Percentiles rank a stretch among this genome's conserved stretches.
Evolutionary conservation across 108 stramenopile species (phyloP).

Genomic region (Fistulifera pelliculosa): DNA sequence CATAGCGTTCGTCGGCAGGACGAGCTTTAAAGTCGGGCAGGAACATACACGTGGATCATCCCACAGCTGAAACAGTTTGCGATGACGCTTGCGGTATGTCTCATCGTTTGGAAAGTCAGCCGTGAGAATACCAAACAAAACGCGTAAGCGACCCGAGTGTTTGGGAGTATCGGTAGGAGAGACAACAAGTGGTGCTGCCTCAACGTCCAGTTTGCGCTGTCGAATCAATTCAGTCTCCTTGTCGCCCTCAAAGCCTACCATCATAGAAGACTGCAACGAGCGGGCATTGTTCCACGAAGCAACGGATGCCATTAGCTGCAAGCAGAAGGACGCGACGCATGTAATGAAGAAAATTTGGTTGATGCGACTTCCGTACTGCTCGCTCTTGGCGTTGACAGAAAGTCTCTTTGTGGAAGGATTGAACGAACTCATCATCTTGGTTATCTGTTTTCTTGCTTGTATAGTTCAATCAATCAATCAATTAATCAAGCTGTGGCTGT

Average conservation of each 20-base stretch:
- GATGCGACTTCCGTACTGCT: neutral
- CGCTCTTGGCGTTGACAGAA: too few relatives aligned
- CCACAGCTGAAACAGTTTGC: constrained; percentile 33
- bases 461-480: too few relatives aligned
- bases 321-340: constrained; percentile 1
- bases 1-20: neutral
- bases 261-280: neutral
- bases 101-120: constrained; percentile 23
- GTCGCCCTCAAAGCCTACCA: neutral
- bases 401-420: too few relatives aligned
- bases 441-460: too few relatives aligned
- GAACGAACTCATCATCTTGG: too few relatives aligned
- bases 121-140: constrained; percentile 43
- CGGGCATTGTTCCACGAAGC: constrained; percentile 1
- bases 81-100: constrained; percentile 30
- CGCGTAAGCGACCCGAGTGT: neutral
- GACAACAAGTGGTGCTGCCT: neutral
- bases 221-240: neutral
- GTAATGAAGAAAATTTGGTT: neutral
- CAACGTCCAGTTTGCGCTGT: neutral
- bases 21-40: constrained; percentile 12
- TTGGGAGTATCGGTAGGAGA: neutral
- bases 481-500: too few relatives aligned
- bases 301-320: neutral
- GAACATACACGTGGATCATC: constrained; percentile 34